phyloP scores from a whole-genome alignment of 2,329 filamentous ascomycete species.

The Stemphylium beticola region DNA sequence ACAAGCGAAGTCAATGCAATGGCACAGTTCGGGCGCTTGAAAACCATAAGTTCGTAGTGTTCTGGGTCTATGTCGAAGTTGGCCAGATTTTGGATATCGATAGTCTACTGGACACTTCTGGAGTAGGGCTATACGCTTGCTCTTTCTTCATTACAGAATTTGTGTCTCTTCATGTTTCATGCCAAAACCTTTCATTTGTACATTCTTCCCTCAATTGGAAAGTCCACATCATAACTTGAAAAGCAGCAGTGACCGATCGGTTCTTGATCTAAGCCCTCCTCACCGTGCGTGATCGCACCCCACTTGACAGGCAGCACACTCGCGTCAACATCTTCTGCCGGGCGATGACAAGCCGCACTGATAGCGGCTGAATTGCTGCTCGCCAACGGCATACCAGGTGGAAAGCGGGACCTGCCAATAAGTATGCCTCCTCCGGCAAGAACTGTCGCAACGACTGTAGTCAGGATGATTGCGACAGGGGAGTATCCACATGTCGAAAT shows the following conservation, averaged over 20 bases:
- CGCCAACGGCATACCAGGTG: constrained; percentile 36
- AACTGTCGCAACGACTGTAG: constrained; percentile 8
- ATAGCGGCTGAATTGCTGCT: constrained; percentile 40
- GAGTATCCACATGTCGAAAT: constrained; percentile 17
- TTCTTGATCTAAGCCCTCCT: not conserved
- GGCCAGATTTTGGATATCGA: too few species aligned
- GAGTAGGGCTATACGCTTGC: too few species aligned
- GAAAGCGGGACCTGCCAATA: constrained; percentile 20
- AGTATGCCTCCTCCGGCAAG: constrained; percentile 18
- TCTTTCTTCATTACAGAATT: too few species aligned
- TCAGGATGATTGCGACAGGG: constrained; percentile 16
- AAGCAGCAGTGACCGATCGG: constrained; percentile 27
- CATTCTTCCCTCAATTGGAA: constrained; percentile 13
- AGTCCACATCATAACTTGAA: constrained; percentile 22
- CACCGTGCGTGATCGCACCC: constrained; percentile 26
- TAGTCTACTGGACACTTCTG: too few species aligned
- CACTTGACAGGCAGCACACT: constrained; percentile 32
- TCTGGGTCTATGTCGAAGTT: too few species aligned
- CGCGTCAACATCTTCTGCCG: constrained; percentile 17
- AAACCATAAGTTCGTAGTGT: too few species aligned
- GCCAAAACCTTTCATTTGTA: constrained; percentile 7
- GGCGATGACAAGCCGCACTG: constrained; percentile 42
- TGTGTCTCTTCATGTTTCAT: too few species aligned
- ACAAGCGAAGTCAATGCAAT: too few species aligned
- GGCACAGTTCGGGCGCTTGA: too few species aligned